Percentiles rank a stretch among this genome's conserved stretches.
Evolutionary conservation across 1,139 yeast genomes (phyloP).

Genomic region (Petasospora fabianii): DNA sequence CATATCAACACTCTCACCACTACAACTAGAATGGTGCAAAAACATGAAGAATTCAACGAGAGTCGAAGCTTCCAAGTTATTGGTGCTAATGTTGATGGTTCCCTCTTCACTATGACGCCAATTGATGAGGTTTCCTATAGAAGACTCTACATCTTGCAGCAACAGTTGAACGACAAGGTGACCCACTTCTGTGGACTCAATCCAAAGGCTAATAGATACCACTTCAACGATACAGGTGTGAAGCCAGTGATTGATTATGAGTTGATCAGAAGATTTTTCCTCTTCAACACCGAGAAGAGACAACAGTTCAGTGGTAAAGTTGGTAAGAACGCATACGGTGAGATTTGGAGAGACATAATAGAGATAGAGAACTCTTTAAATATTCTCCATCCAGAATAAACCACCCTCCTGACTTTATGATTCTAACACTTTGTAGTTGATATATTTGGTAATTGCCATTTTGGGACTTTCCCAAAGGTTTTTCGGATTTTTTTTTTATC

Average conservation of each 20-base stretch:
- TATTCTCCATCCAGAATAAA: slow-evolving; percentile 18
- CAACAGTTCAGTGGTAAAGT: slow-evolving; percentile 50
- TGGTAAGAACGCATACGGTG: slow-evolving; percentile 52
- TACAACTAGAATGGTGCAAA: slow-evolving; percentile 54
- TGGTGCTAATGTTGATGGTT: slow-evolving; percentile 79
- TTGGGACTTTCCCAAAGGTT: too few relatives aligned
- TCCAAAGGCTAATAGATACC: slow-evolving; percentile 66
- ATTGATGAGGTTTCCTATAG: slow-evolving; percentile 72
- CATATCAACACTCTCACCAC: slow-evolving; percentile 62
- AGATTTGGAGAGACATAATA: slow-evolving; percentile 66
- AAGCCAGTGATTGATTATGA: slow-evolving; percentile 63
- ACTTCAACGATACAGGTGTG: slow-evolving; percentile 36
- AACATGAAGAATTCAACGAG: slow-evolving; percentile 30
- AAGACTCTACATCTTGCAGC: slow-evolving; percentile 80
- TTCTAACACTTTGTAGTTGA: neutral
- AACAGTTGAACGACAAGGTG: slow-evolving; percentile 66
- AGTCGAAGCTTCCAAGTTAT: slow-evolving; percentile 46
- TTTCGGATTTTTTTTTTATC: too few relatives aligned
- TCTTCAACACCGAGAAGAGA: slow-evolving; percentile 55
- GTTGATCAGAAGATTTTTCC: slow-evolving; percentile 48
- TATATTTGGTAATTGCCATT: neutral
- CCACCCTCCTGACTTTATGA: neutral
- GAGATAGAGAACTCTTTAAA: slow-evolving; percentile 41
- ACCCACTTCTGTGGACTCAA: slow-evolving; percentile 76
- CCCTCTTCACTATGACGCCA: slow-evolving; percentile 72